A percentile compares a stretch with the other conserved stretches of the same genome.
These are phyloP conservation scores for Botrytis cinerea DNA, from an alignment of 2,329 filamentous ascomycete genomes.

Conservation along the genomic window DNA sequence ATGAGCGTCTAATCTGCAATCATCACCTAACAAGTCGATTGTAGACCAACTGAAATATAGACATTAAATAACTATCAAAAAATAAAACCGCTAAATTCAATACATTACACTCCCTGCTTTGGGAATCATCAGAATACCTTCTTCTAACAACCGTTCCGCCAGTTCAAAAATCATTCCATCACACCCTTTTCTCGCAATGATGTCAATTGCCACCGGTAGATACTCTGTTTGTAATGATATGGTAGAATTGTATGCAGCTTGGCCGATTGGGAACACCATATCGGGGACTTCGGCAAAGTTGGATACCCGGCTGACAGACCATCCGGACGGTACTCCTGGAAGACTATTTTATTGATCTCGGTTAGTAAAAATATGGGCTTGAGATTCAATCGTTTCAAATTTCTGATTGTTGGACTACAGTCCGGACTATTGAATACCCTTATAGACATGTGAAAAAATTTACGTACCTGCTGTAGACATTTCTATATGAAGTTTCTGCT, in stretches of 20 bases:
- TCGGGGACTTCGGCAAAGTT: slow-evolving; percentile 51
- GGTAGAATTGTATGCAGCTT: slow-evolving; percentile 48
- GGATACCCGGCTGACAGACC: slow-evolving; percentile 47
- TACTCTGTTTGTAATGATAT: slow-evolving; percentile 52
- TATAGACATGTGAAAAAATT: not conserved
- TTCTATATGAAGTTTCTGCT: slow-evolving; percentile 48
- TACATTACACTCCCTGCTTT: slow-evolving; percentile 45
- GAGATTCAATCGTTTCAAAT: not conserved
- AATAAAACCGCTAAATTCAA: not conserved
- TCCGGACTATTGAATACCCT: not conserved
- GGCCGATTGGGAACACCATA: slow-evolving; percentile 47
- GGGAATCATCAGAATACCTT: slow-evolving; percentile 51
- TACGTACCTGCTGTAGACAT: slow-evolving; percentile 44
- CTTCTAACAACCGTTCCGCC: slow-evolving; percentile 52
- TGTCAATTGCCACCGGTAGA: slow-evolving; percentile 58
- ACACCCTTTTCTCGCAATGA: slow-evolving; percentile 61
- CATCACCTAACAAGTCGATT: not conserved
- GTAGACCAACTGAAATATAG: not conserved
- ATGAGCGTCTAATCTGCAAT: not conserved
- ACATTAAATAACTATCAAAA: not conserved
- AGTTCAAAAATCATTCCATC: slow-evolving; percentile 59
- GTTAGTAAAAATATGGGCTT: not conserved
- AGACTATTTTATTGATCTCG: slow-evolving; percentile 29
- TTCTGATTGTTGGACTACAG: not conserved
- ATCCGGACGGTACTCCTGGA: slow-evolving; percentile 52